phyloP scores from a whole-genome alignment of 768 basidiomycete genomes.

The Mycena kentingensis region DNA sequence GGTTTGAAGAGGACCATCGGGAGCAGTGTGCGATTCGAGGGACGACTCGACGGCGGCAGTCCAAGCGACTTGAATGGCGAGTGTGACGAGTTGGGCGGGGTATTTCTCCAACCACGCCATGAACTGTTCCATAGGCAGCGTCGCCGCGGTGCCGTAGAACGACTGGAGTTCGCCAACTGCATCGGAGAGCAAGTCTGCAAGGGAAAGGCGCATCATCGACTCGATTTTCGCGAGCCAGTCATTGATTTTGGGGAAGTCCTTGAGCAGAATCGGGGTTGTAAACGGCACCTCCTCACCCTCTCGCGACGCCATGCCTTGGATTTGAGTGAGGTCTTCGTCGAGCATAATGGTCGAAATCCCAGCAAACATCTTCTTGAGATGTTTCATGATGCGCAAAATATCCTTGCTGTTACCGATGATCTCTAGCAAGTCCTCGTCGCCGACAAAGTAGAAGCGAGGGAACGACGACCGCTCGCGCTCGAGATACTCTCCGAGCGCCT shows the following conservation, averaged over 20 bases:
- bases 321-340: conserved; percentile 85
- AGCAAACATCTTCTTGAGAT: conserved; percentile 99
- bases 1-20: conserved; percentile 70
- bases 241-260: conserved; percentile 97
- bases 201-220: conserved; percentile 86
- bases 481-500: conserved; percentile 97
- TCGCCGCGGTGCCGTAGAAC: conserved; percentile 72
- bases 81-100: conserved; percentile 93
- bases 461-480: conserved; percentile 97
- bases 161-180: conserved; percentile 77
- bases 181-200: conserved; percentile 79
- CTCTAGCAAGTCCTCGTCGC: conserved; percentile 97
- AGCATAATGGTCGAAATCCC: conserved; percentile 88
- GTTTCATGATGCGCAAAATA: conserved; percentile 97
- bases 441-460: conserved; percentile 99
- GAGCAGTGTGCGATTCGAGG: conserved; percentile 54
- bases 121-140: conserved; percentile 65
- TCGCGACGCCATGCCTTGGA: conserved; percentile 91
- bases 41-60: conserved; percentile 79
- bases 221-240: conserved; percentile 96
- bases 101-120: conserved; percentile 92
- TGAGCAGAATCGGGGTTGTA: conserved; percentile 78
- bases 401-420: conserved; percentile 99
- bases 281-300: conserved; percentile 95
- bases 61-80: conserved; percentile 96